Percentiles rank a stretch among this genome's conserved stretches.
Conservation (phyloP, 2,329 filamentous ascomycete species). For the Penicillium glabrum region DNA sequence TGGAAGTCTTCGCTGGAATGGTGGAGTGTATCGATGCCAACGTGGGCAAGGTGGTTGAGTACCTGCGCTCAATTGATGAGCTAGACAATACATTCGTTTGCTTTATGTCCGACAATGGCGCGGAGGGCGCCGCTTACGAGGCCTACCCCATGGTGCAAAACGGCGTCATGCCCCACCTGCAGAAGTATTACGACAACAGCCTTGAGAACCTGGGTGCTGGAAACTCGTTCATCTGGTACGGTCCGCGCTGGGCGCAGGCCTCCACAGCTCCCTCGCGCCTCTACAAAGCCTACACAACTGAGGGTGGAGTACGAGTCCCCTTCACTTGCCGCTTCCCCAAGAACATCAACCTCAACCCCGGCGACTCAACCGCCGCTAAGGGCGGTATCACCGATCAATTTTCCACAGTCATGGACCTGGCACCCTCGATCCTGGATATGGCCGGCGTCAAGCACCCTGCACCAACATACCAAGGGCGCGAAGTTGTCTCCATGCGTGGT, state of each 20-base stretch:
- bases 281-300: conserved; percentile 33
- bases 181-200: conserved; percentile 49
- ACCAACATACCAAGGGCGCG: conserved; percentile 51
- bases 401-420: conserved; percentile 55
- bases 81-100: conserved; percentile 52
- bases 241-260: conserved; percentile 51
- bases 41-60: conserved; percentile 48
- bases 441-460: conserved; percentile 52
- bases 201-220: conserved; percentile 49
- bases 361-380: conserved; percentile 20
- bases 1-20: conserved; percentile 55
- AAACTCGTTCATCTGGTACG: conserved; percentile 53
- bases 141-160: conserved; percentile 58
- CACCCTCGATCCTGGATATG: conserved; percentile 47
- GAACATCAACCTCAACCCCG: conserved; percentile 18
- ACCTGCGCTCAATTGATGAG: conserved; percentile 48
- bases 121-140: conserved; percentile 56
- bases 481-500: conserved; percentile 54
- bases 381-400: conserved; percentile 52
- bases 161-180: conserved; percentile 54
- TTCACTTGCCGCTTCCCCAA: conserved; percentile 50
- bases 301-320: conserved; percentile 39
- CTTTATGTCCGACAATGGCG: conserved; percentile 53
- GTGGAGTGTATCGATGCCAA: conserved; percentile 50
- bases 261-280: conserved; percentile 41